Evolutionary conservation across 768 basidiomycete species (phyloP), one percentile per base, ranked within the genome.

Genomic region (Rhodotorula graminis): DNA sequence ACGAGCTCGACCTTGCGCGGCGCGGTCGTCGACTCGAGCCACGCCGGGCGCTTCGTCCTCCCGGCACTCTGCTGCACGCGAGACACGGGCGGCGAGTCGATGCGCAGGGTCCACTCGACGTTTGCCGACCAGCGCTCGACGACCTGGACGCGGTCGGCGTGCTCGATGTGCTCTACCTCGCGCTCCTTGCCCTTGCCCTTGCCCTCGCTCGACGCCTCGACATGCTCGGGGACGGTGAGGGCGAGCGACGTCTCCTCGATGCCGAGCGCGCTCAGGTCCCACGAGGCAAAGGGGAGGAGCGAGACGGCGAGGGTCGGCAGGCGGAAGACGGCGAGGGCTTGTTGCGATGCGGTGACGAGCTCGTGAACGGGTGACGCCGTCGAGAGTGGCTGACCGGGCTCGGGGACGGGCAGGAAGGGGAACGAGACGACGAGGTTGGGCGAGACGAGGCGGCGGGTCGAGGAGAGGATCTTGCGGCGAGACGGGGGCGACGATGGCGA

Each of bases 121-220:
- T 37, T 16, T 33, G 56, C 56, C 19, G 16, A 21, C 56, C 56
- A 57, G 1, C 15, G 8, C 14, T 29, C 37, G 18, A 46, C 60
- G 11, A 37, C 37, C 11, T 62, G 31, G 61, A 62, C 29, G 19
- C 3, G 31, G 14, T 33, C 33, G 57, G 31, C 29, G 19, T 37
- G 33, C 56, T 37, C 31, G 42, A 29, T 25, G 29, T 33, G 29
- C 47, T 47, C 9, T 3, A 25, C 27, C 50, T 25, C 50, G 11
- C 50, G 23, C 63, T 16, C 63, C 52, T 55, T 64, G 50, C 63
- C 52, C 52, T 64, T 64, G 5, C 50, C 49, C 33, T 52, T 53
- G 33, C 14, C 27, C 33, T 57, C 23, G 15, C 47, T 3, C 37
- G 47, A 19, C 47, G 47, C 47, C 19, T 3, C 25, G 25, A 9